A percentile compares a stretch with the other conserved stretches of the same genome.
These are phyloP conservation scores for Ilyonectria robusta DNA, from an alignment of 2,329 filamentous ascomycete species.

Conservation along the genomic window DNA sequence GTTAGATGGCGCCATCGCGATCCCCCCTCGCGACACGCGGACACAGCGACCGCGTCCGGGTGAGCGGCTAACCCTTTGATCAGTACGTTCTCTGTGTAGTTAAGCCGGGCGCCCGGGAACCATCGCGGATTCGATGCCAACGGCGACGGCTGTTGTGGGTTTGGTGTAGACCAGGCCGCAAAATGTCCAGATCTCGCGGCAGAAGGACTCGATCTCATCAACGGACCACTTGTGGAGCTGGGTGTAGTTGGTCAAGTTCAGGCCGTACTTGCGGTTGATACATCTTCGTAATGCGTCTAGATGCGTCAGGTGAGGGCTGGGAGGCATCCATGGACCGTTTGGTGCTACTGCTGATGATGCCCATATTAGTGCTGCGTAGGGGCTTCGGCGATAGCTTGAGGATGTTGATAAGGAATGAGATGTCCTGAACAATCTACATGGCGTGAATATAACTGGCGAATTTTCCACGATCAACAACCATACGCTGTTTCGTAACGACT, in stretches of 20 bases:
- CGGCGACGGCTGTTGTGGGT: not conserved
- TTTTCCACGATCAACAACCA: too few relatives aligned
- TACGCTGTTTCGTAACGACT: too few relatives aligned
- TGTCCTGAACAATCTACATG: too few relatives aligned
- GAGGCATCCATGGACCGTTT: not conserved
- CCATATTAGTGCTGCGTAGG: too few relatives aligned
- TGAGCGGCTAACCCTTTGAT: not conserved
- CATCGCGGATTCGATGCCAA: not conserved
- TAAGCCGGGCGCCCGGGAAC: not conserved
- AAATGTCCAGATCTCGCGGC: not conserved
- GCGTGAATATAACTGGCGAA: too few relatives aligned
- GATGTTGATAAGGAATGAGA: too few relatives aligned
- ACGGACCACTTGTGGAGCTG: slow-evolving; percentile 1
- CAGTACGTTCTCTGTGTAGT: not conserved
- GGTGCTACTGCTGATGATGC: too few relatives aligned
- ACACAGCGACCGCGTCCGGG: not conserved
- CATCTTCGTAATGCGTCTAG: not conserved
- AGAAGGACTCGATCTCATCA: not conserved
- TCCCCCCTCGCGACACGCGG: not conserved
- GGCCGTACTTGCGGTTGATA: not conserved
- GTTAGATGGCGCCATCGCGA: not conserved
- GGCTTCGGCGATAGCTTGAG: too few relatives aligned
- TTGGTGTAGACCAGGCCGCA: not conserved
- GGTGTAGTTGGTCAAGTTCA: not conserved
- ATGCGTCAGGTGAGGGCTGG: slow-evolving; percentile 4